Evolutionary conservation across 23 red algal species (phyloP), one percentile per base, ranked within the genome.

Genomic region (Gracilariopsis chorda): DNA sequence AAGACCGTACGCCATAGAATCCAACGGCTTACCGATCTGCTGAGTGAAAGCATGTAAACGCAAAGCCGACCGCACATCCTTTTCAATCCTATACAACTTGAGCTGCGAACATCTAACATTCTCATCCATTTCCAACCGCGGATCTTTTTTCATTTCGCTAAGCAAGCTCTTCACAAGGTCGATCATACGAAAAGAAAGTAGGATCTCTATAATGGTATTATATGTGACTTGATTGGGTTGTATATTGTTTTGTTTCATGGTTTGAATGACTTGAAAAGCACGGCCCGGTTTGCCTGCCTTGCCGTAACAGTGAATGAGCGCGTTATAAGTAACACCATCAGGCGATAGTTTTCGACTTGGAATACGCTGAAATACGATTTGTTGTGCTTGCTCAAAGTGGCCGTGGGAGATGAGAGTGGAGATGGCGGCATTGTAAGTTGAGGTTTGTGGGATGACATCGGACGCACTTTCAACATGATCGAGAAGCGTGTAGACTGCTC

Each of bases 321-420:
- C 42, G 63, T 94, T 85, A 47, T 94, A 94, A 16, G 91, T 87
- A 1, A 45, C 44, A 9, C 86, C 63, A 52, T 94, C 82, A 33
- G 91, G 81, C 0, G 17, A 16, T 47, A 87, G n/a, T 12, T 70
- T 81, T 48, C 45, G 40, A 36, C 77, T 51, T 36, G 51, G 47
- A 40, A 91, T 59, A 21, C 49, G 43, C 25, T 40, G 17, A 14
- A 68, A 41, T 37, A 84, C 29, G 39, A 91, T 21, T 51, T 80
- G 23, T 40, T 32, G 34, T 37, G 72, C 76, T 11, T 70, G 37
- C 19, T 51, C 63, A 20, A 75, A 44, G 2, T 21, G 40, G 1
- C 76, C 77, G 13, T 51, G 74, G 2, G 33, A 32, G 30, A 51
- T 19, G 33, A 81, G 68, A 4, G 88, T 75, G 21, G 74, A 16